phyloP scores from a whole-genome alignment of 169 alveolate genomes.

The Perkinsus olseni region DNA sequence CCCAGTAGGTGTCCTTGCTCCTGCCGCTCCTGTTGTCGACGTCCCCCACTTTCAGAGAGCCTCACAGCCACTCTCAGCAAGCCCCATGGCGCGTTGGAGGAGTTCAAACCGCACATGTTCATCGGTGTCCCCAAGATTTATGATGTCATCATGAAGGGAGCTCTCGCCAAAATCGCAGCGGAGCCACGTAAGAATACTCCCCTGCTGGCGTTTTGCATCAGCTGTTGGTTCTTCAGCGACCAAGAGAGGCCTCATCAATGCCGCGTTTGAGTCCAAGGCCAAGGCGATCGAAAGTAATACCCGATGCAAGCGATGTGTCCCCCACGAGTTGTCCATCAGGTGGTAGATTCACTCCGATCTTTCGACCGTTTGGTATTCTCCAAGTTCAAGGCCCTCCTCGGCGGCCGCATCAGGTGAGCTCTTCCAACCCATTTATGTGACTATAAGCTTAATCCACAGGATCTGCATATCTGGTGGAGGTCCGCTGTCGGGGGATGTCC shows the following conservation, averaged over 20 bases:
- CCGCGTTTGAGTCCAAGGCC: neutral
- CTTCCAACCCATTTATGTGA: neutral
- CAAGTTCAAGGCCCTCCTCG: neutral
- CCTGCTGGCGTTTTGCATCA: neutral
- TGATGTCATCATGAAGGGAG: neutral
- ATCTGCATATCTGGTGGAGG: neutral
- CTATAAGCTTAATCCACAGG: neutral
- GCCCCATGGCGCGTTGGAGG: neutral
- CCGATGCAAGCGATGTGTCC: neutral
- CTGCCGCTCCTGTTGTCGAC: neutral
- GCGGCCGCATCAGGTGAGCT: neutral
- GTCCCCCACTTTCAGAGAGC: neutral
- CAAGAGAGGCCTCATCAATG: neutral
- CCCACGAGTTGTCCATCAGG: no score
- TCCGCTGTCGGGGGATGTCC: neutral
- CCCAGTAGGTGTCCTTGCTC: neutral
- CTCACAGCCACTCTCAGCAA: neutral
- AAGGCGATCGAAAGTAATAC: neutral
- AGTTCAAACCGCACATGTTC: neutral
- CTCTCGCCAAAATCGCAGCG: neutral
- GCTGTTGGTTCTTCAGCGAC: neutral
- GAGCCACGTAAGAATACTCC: neutral
- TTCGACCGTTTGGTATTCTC: neutral
- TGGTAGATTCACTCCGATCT: neutral
- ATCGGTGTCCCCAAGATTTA: neutral